A percentile compares a stretch with the other conserved stretches of the same genome.
These are phyloP conservation scores for Rubus idaeus DNA, from an alignment of 306 rosid genomes.

Conservation along the genomic window DNA sequence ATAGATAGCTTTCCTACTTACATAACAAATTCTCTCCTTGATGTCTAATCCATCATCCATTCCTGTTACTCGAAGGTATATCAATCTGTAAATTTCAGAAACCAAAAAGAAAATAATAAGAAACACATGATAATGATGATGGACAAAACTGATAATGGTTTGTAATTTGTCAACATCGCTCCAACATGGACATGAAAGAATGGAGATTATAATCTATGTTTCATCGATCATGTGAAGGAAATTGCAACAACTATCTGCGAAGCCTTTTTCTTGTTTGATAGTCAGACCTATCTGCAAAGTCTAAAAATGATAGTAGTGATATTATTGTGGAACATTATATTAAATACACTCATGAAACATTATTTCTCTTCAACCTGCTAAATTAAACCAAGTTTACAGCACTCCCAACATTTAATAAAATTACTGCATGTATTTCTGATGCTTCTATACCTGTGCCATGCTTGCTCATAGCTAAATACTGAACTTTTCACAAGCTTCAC, in stretches of 20 bases:
- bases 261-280: neutral
- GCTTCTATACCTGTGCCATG: constrained; percentile 88
- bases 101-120: neutral
- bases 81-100: constrained; percentile 56
- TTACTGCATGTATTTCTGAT: constrained; percentile 15
- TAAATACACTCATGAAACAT: neutral
- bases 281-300: neutral
- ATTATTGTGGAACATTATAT: neutral
- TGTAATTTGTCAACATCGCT: neutral
- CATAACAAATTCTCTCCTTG: constrained; percentile 81
- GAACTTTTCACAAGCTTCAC: constrained; percentile 94
- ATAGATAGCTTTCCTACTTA: constrained; percentile 44
- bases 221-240: neutral
- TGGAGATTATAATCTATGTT: neutral
- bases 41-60: constrained; percentile 90
- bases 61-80: constrained; percentile 89
- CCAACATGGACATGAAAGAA: neutral
- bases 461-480: constrained; percentile 93
- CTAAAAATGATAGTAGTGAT: neutral
- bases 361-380: neutral
- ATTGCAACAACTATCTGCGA: neutral
- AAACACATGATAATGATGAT: neutral
- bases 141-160: neutral
- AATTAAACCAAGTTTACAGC: constrained; percentile 8
- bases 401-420: constrained; percentile 9